Conservation (phyloP, 768 basidiomycete species). For the Leccinellum luteum region DNA sequence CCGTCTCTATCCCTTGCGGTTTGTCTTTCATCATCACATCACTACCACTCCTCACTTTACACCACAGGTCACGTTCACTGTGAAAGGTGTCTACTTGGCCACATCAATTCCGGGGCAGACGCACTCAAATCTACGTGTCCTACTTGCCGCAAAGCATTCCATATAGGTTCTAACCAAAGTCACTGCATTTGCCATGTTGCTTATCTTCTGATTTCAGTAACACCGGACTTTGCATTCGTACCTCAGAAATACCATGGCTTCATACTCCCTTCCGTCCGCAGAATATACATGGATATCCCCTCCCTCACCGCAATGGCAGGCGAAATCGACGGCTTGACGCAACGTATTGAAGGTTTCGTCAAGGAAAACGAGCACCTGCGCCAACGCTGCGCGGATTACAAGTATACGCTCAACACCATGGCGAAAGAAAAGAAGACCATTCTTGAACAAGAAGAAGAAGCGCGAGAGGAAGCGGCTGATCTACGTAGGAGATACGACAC, state of each 20-base stretch:
- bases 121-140: conserved; percentile 52
- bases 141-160: conserved; percentile 53
- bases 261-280: conserved; percentile 56
- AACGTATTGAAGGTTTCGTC: conserved; percentile 37
- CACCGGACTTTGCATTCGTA: conserved; percentile 46
- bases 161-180: conserved; percentile 44
- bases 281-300: conserved; percentile 48
- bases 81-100: conserved; percentile 49
- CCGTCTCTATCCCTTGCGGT: conserved; percentile 67
- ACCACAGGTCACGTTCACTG: conserved; percentile 64
- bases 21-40: conserved; percentile 14
- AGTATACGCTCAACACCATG: conserved; percentile 33
- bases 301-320: conserved; percentile 24
- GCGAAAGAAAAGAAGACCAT: conserved; percentile 30
- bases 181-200: background rate
- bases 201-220: conserved; percentile 33
- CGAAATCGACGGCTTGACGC: conserved; percentile 38
- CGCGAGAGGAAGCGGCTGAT: conserved; percentile 39
- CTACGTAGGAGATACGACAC: conserved; percentile 34
- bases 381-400: conserved; percentile 42
- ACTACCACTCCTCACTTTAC: conserved; percentile 2
- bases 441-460: conserved; percentile 31
- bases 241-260: conserved; percentile 60
- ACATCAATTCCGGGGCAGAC: conserved; percentile 28
- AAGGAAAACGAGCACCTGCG: conserved; percentile 44